phyloP scores from a whole-genome alignment of 805 yeast species.

The Candida peoriensis region DNA sequence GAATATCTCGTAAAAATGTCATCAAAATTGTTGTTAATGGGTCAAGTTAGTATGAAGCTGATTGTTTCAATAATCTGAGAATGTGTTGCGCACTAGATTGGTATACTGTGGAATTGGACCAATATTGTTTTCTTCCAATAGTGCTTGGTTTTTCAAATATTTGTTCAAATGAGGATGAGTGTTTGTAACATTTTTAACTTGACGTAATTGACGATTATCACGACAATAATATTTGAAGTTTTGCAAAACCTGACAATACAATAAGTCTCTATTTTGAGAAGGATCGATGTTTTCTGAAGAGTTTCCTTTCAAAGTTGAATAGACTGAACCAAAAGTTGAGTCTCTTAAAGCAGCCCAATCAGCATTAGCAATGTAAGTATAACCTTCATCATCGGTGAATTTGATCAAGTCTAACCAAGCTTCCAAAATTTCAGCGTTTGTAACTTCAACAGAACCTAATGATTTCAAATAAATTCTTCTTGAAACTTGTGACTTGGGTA shows the following conservation, averaged over 20 bases:
- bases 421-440: conserved; percentile 46
- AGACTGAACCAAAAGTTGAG: conserved; percentile 42
- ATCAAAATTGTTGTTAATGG: too few species aligned
- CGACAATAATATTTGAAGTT: conserved; percentile 22
- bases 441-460: conserved; percentile 51
- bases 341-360: conserved; percentile 83
- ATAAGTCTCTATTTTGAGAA: conserved; percentile 1
- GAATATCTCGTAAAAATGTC: too few species aligned
- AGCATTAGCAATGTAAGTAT: conserved; percentile 67
- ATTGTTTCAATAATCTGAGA: too few species aligned
- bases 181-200: conserved; percentile 11
- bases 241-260: conserved; percentile 19
- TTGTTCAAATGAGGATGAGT: conserved; percentile 11
- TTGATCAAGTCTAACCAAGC: conserved; percentile 50
- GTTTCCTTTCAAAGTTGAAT: conserved; percentile 3
- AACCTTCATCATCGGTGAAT: conserved; percentile 48
- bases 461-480: conserved; percentile 70
- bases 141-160: conserved; percentile 8
- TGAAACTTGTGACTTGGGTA: conserved; percentile 62
- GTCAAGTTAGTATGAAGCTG: too few species aligned
- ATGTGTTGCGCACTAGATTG: conserved; percentile 8
- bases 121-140: conserved; percentile 10
- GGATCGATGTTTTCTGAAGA: too few species aligned
- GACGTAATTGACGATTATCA: conserved; percentile 15
- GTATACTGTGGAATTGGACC: conserved; percentile 11